Base-by-base conservation (phyloP, 306 rosid species). In the Prunus salicina region DNA sequence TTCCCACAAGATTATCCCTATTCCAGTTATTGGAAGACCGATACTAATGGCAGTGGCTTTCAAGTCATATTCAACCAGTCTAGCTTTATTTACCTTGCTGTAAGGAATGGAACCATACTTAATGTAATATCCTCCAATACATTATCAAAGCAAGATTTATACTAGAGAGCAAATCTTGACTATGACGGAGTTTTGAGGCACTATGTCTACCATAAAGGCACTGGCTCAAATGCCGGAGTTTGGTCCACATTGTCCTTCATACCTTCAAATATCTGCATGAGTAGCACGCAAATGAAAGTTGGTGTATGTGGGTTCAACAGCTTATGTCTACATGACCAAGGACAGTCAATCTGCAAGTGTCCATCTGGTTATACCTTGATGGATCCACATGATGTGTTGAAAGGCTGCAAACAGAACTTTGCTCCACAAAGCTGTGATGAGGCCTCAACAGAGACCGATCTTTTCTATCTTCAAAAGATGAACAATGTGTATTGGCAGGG, bases 161-260 rank as follows among this genome's bases (percentile, higher is more conserved):
- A 82, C 81, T 86, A 85, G 11, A 81, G 91, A 81, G 94, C 88
- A 4, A 78, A 81, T 46, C 83, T 91, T 24, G 97, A 91, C 32
- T 62, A 51, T 67, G 69, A 73, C 80, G 95, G 95, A 71, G 84
- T 83, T 80, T 79, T 88, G 27, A 84, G 88, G 12, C 85, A 82
- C 53, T 89, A 89, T 66, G 45, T 72, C 34, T 80, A 78, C 72
- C 86, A 76, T 27, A 89, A 69, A 68, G 30, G 10, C 2, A 51
- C 5, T 10, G 47, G 5, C 62, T 65, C 72, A 25, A 75, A 30
- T 13, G 30, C 15, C 2, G 60, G 50, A 5, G 73, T 24, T 2
- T 83, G 85, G 85, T 20, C 70, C n/a, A 6, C 3, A 5, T 0
- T 24, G 1, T 49, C 79, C 2, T 8, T 69, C 45, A 25, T 1